Evolutionary conservation across 2,329 filamentous ascomycete genomes (phyloP).

Genomic region (Curvularia lunata): DNA sequence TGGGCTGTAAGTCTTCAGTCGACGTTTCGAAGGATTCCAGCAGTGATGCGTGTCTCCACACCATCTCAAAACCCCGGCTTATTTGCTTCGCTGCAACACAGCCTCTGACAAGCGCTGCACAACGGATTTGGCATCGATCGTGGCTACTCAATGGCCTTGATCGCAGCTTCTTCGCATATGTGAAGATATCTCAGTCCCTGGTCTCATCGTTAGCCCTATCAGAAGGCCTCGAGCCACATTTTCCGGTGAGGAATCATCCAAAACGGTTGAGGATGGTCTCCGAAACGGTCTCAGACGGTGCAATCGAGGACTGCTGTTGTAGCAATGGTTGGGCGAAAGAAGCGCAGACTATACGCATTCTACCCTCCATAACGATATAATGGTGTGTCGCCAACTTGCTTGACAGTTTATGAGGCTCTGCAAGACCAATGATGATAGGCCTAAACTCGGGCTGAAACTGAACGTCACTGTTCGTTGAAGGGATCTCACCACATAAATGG

Average conservation of each 20-base stretch:
- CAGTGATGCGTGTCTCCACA: conserved; percentile 12
- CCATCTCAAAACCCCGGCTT: conserved; percentile 8
- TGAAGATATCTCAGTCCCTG: neutral
- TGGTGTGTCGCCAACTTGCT: neutral
- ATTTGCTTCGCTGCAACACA: conserved; percentile 1
- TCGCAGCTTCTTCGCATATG: neutral
- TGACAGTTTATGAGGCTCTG: conserved; percentile 8
- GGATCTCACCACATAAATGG: neutral
- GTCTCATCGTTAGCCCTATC: conserved; percentile 1
- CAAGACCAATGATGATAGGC: neutral
- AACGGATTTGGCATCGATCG: neutral
- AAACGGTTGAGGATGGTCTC: neutral
- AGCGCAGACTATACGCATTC: neutral
- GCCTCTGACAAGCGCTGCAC: conserved; percentile 1
- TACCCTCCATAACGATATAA: neutral
- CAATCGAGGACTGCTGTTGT: neutral
- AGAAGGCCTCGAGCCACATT: neutral
- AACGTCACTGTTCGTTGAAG: neutral
- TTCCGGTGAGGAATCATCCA: conserved; percentile 4
- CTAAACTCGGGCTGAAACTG: neutral
- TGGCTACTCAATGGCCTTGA: neutral
- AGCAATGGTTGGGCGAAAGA: neutral
- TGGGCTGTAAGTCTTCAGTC: neutral
- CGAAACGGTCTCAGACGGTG: conserved; percentile 10
- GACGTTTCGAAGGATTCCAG: neutral